These are phyloP conservation scores for Clonostachys sp. DNA, from an alignment of 2,329 filamentous ascomycete genomes.

Conservation along the genomic window DNA sequence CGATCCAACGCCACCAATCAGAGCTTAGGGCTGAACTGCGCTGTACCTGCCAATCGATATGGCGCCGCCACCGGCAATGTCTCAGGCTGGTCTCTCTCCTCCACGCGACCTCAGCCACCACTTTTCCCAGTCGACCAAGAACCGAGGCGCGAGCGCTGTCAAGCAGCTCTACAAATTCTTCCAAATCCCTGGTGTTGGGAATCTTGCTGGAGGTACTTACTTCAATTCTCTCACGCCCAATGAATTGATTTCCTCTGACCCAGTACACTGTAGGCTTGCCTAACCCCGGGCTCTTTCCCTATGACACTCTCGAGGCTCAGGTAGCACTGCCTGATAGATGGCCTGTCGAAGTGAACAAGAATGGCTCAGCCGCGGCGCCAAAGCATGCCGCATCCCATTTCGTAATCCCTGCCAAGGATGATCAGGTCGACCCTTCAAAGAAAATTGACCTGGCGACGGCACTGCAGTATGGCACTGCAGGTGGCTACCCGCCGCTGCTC, in stretches of 20 bases:
- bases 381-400: conserved; percentile 43
- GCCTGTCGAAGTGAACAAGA: conserved; percentile 59
- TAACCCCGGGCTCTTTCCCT: conserved; percentile 79
- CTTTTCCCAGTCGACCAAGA: conserved; percentile 65
- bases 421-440: conserved; percentile 52
- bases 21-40: no score
- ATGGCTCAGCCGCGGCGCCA: conserved; percentile 37
- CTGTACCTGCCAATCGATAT: background rate
- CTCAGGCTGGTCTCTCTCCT: conserved; percentile 4
- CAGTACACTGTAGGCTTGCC: conserved; percentile 59
- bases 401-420: conserved; percentile 64
- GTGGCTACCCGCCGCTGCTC: conserved; percentile 75
- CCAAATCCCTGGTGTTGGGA: conserved; percentile 54
- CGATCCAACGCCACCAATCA: no score
- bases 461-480: conserved; percentile 80
- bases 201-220: conserved; percentile 49
- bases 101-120: conserved; percentile 79
- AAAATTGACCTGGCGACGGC: conserved; percentile 80
- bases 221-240: background rate
- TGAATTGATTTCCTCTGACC: background rate
- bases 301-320: conserved; percentile 82
- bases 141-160: conserved; percentile 60
- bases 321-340: conserved; percentile 72
- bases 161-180: conserved; percentile 90
- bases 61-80: conserved; percentile 10